These are phyloP conservation scores for Aspergillus saccharolyticus DNA, from an alignment of 495 filamentous ascomycete species.

Conservation along the genomic window DNA sequence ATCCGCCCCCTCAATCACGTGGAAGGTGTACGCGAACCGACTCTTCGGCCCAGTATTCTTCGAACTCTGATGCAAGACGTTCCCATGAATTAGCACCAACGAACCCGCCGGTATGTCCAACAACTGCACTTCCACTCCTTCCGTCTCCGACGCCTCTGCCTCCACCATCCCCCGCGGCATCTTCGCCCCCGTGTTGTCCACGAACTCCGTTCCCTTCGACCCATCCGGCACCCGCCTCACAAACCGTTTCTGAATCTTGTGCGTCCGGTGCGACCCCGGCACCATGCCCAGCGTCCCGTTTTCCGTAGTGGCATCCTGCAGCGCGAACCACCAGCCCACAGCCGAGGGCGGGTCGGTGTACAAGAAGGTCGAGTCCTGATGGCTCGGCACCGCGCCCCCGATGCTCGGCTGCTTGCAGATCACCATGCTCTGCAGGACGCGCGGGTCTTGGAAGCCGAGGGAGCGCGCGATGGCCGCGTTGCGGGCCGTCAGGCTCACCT, in stretches of 20 bases:
- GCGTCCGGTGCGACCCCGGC: constrained; percentile 64
- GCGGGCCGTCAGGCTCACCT: constrained; percentile 48
- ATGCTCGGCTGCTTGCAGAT: constrained; percentile 98
- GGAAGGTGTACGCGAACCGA: constrained; percentile 95
- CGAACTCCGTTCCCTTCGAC: too few relatives aligned
- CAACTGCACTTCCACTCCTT: constrained; percentile 54
- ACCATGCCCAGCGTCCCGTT: constrained; percentile 89
- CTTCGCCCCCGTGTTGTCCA: too few relatives aligned
- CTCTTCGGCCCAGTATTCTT: constrained; percentile 78
- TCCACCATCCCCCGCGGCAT: too few relatives aligned
- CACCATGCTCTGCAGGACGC: constrained; percentile 86
- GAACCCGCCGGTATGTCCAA: constrained; percentile 82
- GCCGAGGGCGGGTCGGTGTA: constrained; percentile 89
- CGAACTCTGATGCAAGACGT: constrained; percentile 94
- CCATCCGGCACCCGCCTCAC: constrained; percentile 58
- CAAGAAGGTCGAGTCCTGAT: constrained; percentile 88
- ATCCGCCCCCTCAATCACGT: constrained; percentile 85
- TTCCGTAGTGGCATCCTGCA: constrained; percentile 78
- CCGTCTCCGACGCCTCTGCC: too few relatives aligned
- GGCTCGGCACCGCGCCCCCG: constrained; percentile 77
- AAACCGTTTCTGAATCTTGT: constrained; percentile 60
- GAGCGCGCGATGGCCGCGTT: constrained; percentile 63
- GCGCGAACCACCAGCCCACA: constrained; percentile 92
- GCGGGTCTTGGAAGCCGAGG: constrained; percentile 70
- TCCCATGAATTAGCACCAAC: constrained; percentile 92